A percentile compares a stretch with the other conserved stretches of the same genome.
These are phyloP conservation scores for Aureoboletus auriporus DNA, from an alignment of 768 basidiomycete genomes.

Conservation along the genomic window DNA sequence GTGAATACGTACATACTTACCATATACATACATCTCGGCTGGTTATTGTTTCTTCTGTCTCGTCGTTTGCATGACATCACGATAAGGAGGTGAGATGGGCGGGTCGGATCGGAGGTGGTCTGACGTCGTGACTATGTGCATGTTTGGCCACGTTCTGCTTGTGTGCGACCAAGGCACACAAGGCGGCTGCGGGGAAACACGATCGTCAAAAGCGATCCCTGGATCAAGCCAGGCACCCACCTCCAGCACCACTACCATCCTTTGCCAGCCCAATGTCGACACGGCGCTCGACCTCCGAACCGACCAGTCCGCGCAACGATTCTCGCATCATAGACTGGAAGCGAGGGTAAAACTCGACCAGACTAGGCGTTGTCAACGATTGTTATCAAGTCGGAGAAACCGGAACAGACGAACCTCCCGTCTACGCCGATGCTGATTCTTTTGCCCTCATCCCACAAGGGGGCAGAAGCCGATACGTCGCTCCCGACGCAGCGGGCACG, in stretches of 20 bases:
- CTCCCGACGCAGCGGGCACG: slow-evolving; percentile 48
- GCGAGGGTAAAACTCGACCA: slow-evolving; percentile 89
- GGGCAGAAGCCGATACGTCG: slow-evolving; percentile 15
- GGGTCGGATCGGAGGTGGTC: slow-evolving; percentile 11
- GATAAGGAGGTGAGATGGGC: slow-evolving; percentile 20
- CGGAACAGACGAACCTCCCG: slow-evolving; percentile 59
- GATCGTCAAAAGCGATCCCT: slow-evolving; percentile 2
- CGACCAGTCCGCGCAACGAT: slow-evolving; percentile 72
- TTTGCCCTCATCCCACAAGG: slow-evolving; percentile 35
- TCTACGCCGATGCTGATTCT: slow-evolving; percentile 85
- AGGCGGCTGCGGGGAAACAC: slow-evolving; percentile 56
- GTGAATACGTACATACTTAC: slow-evolving; percentile 9
- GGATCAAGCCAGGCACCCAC: slow-evolving; percentile 37
- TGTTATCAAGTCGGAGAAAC: neutral
- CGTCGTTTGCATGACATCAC: slow-evolving; percentile 5
- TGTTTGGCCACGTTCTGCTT: slow-evolving; percentile 19
- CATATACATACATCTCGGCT: neutral
- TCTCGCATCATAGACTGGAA: slow-evolving; percentile 75
- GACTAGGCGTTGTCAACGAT: slow-evolving; percentile 38
- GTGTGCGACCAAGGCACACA: slow-evolving; percentile 62
- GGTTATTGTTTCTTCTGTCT: too few relatives aligned
- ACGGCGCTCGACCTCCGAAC: slow-evolving; percentile 71
- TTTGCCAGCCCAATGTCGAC: slow-evolving; percentile 91
- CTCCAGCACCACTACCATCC: slow-evolving; percentile 96
- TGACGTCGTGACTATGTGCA: slow-evolving; percentile 6